A percentile compares a stretch with the other conserved stretches of the same genome.
These are phyloP conservation scores for Paxillus involutus DNA, from an alignment of 768 basidiomycete species.

Conservation along the genomic window DNA sequence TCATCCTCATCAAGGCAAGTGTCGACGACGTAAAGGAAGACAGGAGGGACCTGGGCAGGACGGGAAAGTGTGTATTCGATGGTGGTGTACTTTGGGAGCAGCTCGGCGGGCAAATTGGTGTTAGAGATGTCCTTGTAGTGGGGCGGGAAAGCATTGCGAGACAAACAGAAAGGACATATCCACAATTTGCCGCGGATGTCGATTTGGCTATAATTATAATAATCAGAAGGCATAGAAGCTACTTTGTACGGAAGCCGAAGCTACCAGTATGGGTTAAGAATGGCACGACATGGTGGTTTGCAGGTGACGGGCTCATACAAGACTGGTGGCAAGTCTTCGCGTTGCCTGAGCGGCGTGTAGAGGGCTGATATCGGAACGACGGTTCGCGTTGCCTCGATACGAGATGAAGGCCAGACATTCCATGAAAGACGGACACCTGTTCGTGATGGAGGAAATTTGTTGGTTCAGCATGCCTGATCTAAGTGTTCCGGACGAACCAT, in stretches of 20 bases:
- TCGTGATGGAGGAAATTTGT: background rate
- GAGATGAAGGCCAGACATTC: slow-evolving; percentile 98
- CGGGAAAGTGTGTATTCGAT: slow-evolving; percentile 99
- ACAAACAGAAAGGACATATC: slow-evolving; percentile 99
- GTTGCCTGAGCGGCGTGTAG: slow-evolving; percentile 91
- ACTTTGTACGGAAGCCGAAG: slow-evolving; percentile 18
- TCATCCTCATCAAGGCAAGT: slow-evolving; percentile 96
- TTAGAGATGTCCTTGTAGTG: slow-evolving; percentile 99
- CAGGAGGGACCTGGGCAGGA: slow-evolving; percentile 87
- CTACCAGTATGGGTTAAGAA: slow-evolving; percentile 96
- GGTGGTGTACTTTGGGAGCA: slow-evolving; percentile 97
- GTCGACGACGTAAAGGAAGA: slow-evolving; percentile 97
- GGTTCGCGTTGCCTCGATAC: slow-evolving; percentile 96
- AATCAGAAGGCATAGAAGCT: background rate
- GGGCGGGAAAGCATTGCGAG: slow-evolving; percentile 94
- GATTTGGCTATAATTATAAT: slow-evolving; percentile 70
- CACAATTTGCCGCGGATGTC: slow-evolving; percentile 98
- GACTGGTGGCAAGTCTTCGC: slow-evolving; percentile 93
- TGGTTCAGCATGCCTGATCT: background rate
- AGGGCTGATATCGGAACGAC: slow-evolving; percentile 98
- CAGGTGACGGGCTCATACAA: slow-evolving; percentile 98
- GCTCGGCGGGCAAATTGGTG: slow-evolving; percentile 94
- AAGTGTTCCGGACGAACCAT: slow-evolving; percentile 56
- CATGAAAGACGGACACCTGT: slow-evolving; percentile 92
- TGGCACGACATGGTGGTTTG: slow-evolving; percentile 96